Conservation (phyloP, 495 filamentous ascomycete genomes). For the Penicillium psychrofluorescens region DNA sequence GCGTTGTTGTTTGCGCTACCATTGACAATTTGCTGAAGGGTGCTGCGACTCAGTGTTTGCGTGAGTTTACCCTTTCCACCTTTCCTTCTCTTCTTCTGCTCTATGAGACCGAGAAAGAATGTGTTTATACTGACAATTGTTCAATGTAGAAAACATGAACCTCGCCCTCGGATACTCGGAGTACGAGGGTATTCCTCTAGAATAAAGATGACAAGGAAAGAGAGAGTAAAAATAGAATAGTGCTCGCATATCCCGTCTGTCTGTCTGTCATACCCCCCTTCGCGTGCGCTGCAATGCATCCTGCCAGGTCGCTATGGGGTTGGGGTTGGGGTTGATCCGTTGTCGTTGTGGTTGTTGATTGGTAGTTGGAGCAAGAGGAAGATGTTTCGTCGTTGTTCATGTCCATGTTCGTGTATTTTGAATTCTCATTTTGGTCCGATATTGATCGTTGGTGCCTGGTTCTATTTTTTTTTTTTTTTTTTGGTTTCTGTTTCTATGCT, state of each 20-base stretch:
- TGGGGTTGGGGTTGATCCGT: constrained; percentile 10
- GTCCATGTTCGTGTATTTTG: constrained; percentile 4
- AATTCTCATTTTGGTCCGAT: not conserved
- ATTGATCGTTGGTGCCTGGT: not conserved
- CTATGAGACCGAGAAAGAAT: too few species aligned
- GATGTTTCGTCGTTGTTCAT: constrained; percentile 7
- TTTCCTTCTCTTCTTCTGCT: too few species aligned
- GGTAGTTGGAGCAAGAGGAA: constrained; percentile 15
- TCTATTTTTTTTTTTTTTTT: constrained; percentile 5
- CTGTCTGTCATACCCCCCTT: constrained; percentile 23
- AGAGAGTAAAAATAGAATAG: too few species aligned
- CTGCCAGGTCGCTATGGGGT: constrained; percentile 24
- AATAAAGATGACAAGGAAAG: constrained; percentile 25
- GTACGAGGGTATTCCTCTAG: constrained; percentile 81
- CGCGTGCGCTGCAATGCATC: constrained; percentile 12
- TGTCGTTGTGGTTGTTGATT: not conserved
- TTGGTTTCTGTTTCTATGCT: not conserved
- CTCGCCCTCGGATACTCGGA: constrained; percentile 87
- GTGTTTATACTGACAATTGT: not conserved
- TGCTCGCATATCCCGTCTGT: constrained; percentile 4
- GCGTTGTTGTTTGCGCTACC: constrained; percentile 92
- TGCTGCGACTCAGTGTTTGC: constrained; percentile 90
- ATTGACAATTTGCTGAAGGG: constrained; percentile 98
- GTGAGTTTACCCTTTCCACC: constrained; percentile 45
- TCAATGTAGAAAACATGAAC: constrained; percentile 83